Percentiles rank a stretch among this genome's conserved stretches.
Conservation (phyloP, 2,329 filamentous ascomycete genomes). For the Colletotrichum tanaceti region DNA sequence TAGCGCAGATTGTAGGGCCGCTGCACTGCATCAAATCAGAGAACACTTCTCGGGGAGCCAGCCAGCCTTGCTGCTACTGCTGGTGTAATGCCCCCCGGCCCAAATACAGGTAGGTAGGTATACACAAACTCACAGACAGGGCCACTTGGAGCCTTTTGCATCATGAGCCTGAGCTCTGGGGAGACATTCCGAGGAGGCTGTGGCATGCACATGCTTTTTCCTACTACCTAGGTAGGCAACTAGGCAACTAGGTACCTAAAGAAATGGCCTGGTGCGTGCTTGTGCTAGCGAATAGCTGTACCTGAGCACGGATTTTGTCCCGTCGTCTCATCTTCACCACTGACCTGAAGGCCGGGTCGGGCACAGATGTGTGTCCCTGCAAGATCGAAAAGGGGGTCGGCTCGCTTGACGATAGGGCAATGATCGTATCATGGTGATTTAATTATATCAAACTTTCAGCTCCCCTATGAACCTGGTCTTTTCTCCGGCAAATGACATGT, state of each 20-base stretch:
- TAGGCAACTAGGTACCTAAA: no score
- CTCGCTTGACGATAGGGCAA: not conserved
- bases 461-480: not conserved
- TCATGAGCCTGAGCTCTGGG: not conserved
- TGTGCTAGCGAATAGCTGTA: constrained; percentile 19
- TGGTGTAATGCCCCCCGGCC: no score
- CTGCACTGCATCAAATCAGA: not conserved
- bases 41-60: not conserved
- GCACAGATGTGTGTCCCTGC: constrained; percentile 22
- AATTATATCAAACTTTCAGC: not conserved
- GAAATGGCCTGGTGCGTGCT: no score
- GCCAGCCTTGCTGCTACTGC: no score
- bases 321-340: constrained; percentile 37
- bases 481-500: constrained; percentile 23
- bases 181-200: not conserved
- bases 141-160: not conserved
- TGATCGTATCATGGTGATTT: not conserved
- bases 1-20: not conserved
- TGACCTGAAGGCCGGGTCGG: constrained; percentile 25
- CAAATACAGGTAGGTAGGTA: no score
- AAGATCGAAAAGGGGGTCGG: not conserved
- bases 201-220: constrained; percentile 16
- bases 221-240: not conserved
- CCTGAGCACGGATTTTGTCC: constrained; percentile 29
- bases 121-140: no score